Evolutionary conservation across 148 eudicot genomes (phyloP).

Genomic region (Camellia granthamiana): DNA sequence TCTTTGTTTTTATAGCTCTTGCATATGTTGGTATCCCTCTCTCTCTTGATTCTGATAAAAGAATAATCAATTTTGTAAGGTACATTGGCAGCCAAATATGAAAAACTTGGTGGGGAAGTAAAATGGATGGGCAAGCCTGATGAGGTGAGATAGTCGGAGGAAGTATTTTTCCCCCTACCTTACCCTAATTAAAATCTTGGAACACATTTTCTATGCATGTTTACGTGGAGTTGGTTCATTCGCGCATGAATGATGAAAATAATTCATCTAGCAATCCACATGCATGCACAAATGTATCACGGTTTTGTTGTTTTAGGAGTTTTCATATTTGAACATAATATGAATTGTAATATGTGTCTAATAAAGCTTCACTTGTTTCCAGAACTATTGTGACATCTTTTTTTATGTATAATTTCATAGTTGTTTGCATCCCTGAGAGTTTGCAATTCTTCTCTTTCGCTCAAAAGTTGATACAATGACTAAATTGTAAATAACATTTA

Average conservation of each 20-base stretch:
- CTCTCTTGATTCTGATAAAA: neutral
- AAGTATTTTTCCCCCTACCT: neutral
- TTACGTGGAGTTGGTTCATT: neutral
- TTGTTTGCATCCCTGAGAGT: neutral
- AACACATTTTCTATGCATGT: neutral
- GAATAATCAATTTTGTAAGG: constrained; percentile 28
- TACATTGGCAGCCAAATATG: constrained; percentile 80
- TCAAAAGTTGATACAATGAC: neutral
- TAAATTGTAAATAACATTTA: neutral
- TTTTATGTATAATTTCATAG: neutral
- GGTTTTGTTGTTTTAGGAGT: neutral
- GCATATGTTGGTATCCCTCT: neutral
- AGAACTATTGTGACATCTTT: neutral
- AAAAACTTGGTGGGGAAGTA: constrained; percentile 93
- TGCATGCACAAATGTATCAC: neutral
- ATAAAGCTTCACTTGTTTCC: too few species aligned
- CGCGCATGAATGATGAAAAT: neutral
- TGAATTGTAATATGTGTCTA: neutral
- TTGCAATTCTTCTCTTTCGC: neutral
- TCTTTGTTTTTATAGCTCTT: neutral
- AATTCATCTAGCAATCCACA: neutral
- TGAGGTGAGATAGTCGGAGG: constrained; percentile 42
- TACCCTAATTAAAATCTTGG: neutral
- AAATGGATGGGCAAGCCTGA: constrained; percentile 99
- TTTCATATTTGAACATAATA: neutral